A percentile compares a stretch with the other conserved stretches of the same genome.
phyloP scores from a whole-genome alignment of 176 grass and related monocot species.

The Thalia dealbata region DNA sequence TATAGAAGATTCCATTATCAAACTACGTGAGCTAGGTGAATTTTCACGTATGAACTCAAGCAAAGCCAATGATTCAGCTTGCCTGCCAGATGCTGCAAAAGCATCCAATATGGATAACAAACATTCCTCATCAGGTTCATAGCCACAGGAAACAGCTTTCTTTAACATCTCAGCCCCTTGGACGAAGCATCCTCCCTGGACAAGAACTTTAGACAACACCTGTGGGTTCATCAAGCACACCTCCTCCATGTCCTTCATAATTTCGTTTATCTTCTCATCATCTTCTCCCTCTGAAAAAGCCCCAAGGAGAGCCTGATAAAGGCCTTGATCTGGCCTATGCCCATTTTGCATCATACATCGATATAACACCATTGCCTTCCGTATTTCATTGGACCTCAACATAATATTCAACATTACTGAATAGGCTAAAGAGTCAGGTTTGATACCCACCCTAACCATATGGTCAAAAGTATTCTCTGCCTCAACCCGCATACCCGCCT shows the following conservation, averaged over 20 bases:
- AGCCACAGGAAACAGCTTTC: constrained; percentile 46
- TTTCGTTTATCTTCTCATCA: constrained; percentile 38
- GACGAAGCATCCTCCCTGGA: constrained; percentile 52
- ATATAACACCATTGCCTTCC: constrained; percentile 62
- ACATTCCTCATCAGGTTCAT: constrained; percentile 45
- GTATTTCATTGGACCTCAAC: constrained; percentile 51
- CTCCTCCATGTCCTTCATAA: constrained; percentile 63
- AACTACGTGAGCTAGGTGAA: constrained; percentile 30
- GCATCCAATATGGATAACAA: constrained; percentile 57
- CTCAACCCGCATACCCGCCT: constrained; percentile 54
- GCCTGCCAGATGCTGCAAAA: constrained; percentile 36
- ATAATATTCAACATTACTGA: constrained; percentile 77
- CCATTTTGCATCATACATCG: constrained; percentile 54
- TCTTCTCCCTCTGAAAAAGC: constrained; percentile 39
- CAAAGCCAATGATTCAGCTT: constrained; percentile 49
- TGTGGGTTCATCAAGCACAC: constrained; percentile 45
- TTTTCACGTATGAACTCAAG: constrained; percentile 52
- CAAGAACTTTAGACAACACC: constrained; percentile 42
- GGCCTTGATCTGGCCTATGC: constrained; percentile 37
- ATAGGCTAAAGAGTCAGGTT: constrained; percentile 73
- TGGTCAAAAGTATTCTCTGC: constrained; percentile 52
- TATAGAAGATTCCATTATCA: constrained; percentile 70
- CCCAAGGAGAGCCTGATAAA: constrained; percentile 54
- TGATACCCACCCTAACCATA: constrained; percentile 60
- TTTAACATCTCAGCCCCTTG: constrained; percentile 61